Evolutionary conservation across 768 basidiomycete genomes (phyloP), one percentile per base, ranked within the genome.

Genomic region (Serpula lacrymans): DNA sequence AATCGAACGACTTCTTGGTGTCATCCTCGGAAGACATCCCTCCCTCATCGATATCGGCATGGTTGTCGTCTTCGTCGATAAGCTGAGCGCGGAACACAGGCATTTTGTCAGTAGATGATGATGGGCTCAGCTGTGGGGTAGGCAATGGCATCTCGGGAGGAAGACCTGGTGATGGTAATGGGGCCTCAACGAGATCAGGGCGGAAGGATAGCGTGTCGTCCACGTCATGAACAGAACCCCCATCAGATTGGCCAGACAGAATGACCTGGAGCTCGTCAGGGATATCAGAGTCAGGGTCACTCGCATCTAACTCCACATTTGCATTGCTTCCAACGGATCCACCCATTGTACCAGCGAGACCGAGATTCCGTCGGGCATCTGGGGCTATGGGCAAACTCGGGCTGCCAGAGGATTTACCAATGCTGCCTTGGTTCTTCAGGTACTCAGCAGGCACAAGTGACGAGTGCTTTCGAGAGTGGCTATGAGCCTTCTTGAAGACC

Each of bases 1-100:
- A 91, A 52, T 91, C 88, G 45, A 90, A 91, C 1, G 81, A 84
- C 51, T 75, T 83, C 64, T 82, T 87, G 1, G 87, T 89, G 47
- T 83, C 77, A 38, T 77, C 76, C 39, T 81, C 80, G 11, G 77
- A 80, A 0, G 70, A 64, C 26, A 55, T 39, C 2, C 46, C 68
- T 16, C 60, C 61, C 14, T 69, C 72, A 20, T 74, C 72, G 3
- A 65, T 43, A 28, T 73, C 65, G 1, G 53, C 64, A 16, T 63
- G 64, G 26, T 70, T 57, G 1, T 57, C 66, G 11, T 70, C 63
- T 6, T 74, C 74, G 18, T 76, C 72, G 32, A 74, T 57, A 25
- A 79, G 51, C 12, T 67, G 54, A 4, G 71, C 67, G 22, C 64
- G 64, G 63, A 76, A 72, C 3, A 70, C 52, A 1, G 72, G 70